A percentile compares a stretch with the other conserved stretches of the same genome.
These are phyloP conservation scores for Phytophthora nicotianae DNA, from an alignment of 352 stramenopile genomes.

Conservation along the genomic window DNA sequence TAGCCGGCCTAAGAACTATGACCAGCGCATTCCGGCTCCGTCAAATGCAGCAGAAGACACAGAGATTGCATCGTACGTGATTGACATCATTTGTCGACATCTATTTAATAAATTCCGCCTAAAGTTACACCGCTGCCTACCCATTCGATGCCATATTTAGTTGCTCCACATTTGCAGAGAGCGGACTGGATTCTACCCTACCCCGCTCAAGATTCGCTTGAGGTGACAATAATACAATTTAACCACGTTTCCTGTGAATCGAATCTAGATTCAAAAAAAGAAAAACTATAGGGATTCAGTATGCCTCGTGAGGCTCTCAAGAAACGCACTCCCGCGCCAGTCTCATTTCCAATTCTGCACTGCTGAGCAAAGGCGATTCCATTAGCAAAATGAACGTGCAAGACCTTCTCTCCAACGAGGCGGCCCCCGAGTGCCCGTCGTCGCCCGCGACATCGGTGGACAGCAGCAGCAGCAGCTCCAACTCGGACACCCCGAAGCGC, in stretches of 20 bases:
- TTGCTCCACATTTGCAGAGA: not conserved
- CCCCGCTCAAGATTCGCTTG: constrained; percentile 15
- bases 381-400: constrained; percentile 49
- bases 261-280: constrained; percentile 63
- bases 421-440: constrained; percentile 30
- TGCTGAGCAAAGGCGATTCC: constrained; percentile 12
- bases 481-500: constrained; percentile 45
- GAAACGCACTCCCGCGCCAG: constrained; percentile 20
- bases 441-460: constrained; percentile 45
- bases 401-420: constrained; percentile 41
- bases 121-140: too few species aligned
- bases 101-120: too few species aligned
- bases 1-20: constrained; percentile 3
- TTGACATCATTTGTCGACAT: too few species aligned
- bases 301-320: constrained; percentile 21
- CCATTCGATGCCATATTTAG: not conserved
- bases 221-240: not conserved
- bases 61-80: too few species aligned
- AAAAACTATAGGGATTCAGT: constrained; percentile 62
- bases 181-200: constrained; percentile 5
- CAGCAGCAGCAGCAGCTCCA: constrained; percentile 43
- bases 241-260: constrained; percentile 19
- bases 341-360: constrained; percentile 45
- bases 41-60: not conserved
- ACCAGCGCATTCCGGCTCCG: not conserved